Evolutionary conservation across 78 protist species (phyloP), one percentile per base, ranked within the genome.

Genomic region (Chrysochromulina parva): DNA sequence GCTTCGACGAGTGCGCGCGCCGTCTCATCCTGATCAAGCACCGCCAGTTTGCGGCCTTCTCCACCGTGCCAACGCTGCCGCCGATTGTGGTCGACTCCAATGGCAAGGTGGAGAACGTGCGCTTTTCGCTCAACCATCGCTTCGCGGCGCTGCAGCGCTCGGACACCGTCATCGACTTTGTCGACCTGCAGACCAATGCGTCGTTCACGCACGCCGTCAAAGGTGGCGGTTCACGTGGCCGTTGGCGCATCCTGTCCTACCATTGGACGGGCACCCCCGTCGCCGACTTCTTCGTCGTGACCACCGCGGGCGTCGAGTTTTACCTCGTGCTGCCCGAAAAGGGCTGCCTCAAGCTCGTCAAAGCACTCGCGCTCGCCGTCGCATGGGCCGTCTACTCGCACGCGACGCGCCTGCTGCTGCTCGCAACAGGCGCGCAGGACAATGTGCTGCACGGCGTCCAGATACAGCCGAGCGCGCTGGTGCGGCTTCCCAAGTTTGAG

Each of bases 351-450:
- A 6, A 20, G 85, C 85, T 48, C 4, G 59, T 76, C 38, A 2
- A 17, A 38, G 5, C 16, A 3, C 19, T 76, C 60, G n/a, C 85
- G 60, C n/a, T 9, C 24, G 24, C 55, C 9, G 85, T 52, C 59
- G 9, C 85, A 6, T 76, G 85, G 85, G 1, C 13, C 50, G 60
- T 52, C 60, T 76, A 76, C 58, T 48, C 85, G 85, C 85, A 76
- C 85, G 85, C 48, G 60, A 52, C 60, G n/a, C 85, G 58, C 28
- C 85, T 76, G 22, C 1, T 48, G 22, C 58, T 76, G 38, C 85
- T 76, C 50, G 85, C 85, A 9, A 22, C 47, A 10, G 85, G 85
- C 28, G n/a, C 54, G 82, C 82, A 74, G 60, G 85, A 76, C 85
- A 76, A 76, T 28, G 17, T 20, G 85, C 55, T 76, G 22, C 59